Evolutionary conservation across 305 asterid species (phyloP).

Genomic region (Fraxinus platypoda): DNA sequence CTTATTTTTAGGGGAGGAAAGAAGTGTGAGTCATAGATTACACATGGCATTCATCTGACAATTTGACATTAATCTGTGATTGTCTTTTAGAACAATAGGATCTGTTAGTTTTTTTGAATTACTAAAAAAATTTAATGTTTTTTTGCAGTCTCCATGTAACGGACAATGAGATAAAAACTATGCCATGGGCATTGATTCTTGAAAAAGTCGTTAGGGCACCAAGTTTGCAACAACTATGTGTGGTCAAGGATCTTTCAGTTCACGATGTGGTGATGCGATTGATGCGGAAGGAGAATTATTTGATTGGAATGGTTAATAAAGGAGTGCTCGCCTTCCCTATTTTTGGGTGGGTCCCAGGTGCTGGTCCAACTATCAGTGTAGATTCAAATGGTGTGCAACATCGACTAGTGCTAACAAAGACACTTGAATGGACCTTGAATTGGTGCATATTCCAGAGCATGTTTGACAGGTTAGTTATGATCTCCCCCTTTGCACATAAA

Average conservation of each 20-base stretch:
- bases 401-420: conserved; percentile 75
- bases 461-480: conserved; percentile 72
- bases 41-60: neutral
- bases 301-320: conserved; percentile 97
- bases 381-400: conserved; percentile 49
- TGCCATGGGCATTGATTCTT: conserved; percentile 93
- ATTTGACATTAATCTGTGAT: neutral
- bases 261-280: conserved; percentile 89
- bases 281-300: conserved; percentile 96
- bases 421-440: conserved; percentile 92
- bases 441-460: conserved; percentile 95
- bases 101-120: conserved; percentile 2
- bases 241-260: conserved; percentile 79
- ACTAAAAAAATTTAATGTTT: conserved; percentile 10
- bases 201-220: conserved; percentile 77
- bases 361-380: conserved; percentile 52
- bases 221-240: conserved; percentile 58
- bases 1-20: neutral
- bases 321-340: conserved; percentile 91
- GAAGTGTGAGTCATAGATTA: neutral
- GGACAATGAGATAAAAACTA: conserved; percentile 84
- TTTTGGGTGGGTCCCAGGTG: conserved; percentile 81
- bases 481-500: neutral
- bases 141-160: conserved; percentile 74
- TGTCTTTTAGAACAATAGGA: conserved; percentile 5